phyloP scores from a whole-genome alignment of 129 eudicot species.

The sunflower (Helianthus annuus) region DNA sequence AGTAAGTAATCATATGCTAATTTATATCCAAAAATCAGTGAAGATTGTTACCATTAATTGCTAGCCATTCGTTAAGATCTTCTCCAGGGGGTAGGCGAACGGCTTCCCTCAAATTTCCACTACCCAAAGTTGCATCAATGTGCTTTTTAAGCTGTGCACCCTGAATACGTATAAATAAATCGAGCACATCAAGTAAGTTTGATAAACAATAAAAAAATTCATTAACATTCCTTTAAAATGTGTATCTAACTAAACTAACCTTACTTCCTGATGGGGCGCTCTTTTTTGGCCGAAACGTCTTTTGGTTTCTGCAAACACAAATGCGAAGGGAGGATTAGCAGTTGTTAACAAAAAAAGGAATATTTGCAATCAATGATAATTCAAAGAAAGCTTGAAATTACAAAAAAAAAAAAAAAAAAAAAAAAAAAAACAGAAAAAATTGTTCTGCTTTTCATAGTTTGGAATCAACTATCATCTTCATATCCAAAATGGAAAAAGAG shows the following conservation, averaged over 20 bases:
- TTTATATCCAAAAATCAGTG: not conserved
- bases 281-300: conserved; percentile 72
- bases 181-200: conserved; percentile 17
- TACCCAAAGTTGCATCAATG: conserved; percentile 72
- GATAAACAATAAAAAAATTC: conserved; percentile 6
- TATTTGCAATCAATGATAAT: not conserved
- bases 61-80: conserved; percentile 68
- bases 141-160: conserved; percentile 67
- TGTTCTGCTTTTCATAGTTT: not conserved
- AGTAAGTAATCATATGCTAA: conserved; percentile 6
- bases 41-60: conserved; percentile 49
- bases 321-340: conserved; percentile 18
- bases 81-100: conserved; percentile 74
- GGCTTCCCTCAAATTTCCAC: conserved; percentile 70
- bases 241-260: conserved; percentile 43
- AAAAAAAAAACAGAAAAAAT: not conserved
- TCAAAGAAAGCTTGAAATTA: conserved; percentile 8
- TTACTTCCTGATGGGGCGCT: conserved; percentile 68
- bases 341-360: not conserved
- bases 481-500: not conserved
- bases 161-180: conserved; percentile 28
- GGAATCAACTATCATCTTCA: not conserved
- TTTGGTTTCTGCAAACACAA: conserved; percentile 53
- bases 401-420: not conserved
- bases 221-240: not conserved